These are phyloP conservation scores for Paramecium sonneborni DNA, from an alignment of 73 alveolate genomes.

Conservation along the genomic window DNA sequence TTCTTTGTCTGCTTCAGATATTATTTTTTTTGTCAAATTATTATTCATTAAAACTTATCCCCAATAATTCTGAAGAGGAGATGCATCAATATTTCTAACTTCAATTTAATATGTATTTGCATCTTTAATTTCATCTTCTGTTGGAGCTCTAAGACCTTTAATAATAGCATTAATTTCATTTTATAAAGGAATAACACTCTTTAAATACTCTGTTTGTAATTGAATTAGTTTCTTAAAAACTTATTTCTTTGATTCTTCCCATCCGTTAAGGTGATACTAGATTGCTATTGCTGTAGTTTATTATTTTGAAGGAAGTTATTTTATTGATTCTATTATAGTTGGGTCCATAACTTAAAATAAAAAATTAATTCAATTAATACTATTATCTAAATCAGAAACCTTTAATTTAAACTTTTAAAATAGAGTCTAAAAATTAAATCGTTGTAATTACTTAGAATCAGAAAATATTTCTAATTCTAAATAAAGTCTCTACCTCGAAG, in stretches of 20 bases:
- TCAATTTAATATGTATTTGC: not conserved
- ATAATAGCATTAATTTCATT: conserved; percentile 9
- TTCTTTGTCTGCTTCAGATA: not conserved
- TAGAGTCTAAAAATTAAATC: conserved; percentile 12
- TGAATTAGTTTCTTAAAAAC: not conserved
- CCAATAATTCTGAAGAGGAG: conserved; percentile 41
- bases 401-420: conserved; percentile 9
- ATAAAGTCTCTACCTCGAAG: conserved; percentile 22
- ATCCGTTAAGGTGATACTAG: not conserved
- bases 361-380: conserved; percentile 7
- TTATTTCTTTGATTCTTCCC: not conserved
- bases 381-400: conserved; percentile 23
- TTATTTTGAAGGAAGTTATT: conserved; percentile 19
- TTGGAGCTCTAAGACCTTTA: not conserved
- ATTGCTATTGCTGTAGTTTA: not conserved
- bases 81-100: not conserved
- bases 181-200: not conserved
- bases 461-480: not conserved
- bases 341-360: conserved; percentile 20
- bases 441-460: not conserved
- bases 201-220: not conserved
- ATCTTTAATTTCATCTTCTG: conserved; percentile 24
- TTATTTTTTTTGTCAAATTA: not conserved
- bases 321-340: not conserved
- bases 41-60: conserved; percentile 12